Evolutionary conservation across 768 basidiomycete species (phyloP).

Genomic region (Xerocomellus chrysenteron): DNA sequence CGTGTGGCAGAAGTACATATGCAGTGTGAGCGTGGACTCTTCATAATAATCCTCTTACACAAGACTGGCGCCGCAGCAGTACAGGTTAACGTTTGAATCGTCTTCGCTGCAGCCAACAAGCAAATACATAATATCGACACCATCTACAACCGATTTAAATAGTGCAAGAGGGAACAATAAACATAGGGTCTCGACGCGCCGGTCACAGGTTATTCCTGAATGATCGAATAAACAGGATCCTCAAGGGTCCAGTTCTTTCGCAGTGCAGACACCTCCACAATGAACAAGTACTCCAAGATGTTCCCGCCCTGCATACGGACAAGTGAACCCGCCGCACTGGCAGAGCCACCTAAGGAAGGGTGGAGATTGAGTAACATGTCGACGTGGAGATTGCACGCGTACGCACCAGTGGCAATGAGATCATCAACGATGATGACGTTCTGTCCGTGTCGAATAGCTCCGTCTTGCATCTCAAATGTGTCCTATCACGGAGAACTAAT

Average conservation of each 20-base stretch:
- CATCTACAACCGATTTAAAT: constrained; percentile 6
- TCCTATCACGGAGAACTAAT: constrained; percentile 52
- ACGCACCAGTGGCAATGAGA: constrained; percentile 88
- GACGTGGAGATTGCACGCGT: background rate
- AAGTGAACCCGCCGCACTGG: constrained; percentile 88
- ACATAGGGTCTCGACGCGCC: constrained; percentile 12
- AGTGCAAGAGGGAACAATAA: constrained; percentile 14
- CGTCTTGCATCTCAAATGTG: constrained; percentile 93
- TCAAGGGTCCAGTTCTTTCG: constrained; percentile 68
- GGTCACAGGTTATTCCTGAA: constrained; percentile 53
- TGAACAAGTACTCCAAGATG: constrained; percentile 90
- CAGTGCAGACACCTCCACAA: constrained; percentile 79
- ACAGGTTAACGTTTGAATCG: background rate
- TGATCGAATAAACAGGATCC: constrained; percentile 85
- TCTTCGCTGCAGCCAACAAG: background rate
- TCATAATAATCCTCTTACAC: too few relatives aligned
- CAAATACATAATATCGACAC: background rate
- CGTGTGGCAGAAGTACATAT: too few relatives aligned
- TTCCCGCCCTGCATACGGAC: constrained; percentile 80
- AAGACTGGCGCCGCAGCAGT: too few relatives aligned
- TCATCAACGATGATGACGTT: constrained; percentile 90
- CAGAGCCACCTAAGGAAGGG: constrained; percentile 73
- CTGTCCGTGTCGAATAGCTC: constrained; percentile 79
- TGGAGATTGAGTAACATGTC: constrained; percentile 5
- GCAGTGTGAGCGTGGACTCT: too few relatives aligned